These are phyloP conservation scores for Nidula microcarpa DNA, from an alignment of 768 basidiomycete species.

Conservation along the genomic window DNA sequence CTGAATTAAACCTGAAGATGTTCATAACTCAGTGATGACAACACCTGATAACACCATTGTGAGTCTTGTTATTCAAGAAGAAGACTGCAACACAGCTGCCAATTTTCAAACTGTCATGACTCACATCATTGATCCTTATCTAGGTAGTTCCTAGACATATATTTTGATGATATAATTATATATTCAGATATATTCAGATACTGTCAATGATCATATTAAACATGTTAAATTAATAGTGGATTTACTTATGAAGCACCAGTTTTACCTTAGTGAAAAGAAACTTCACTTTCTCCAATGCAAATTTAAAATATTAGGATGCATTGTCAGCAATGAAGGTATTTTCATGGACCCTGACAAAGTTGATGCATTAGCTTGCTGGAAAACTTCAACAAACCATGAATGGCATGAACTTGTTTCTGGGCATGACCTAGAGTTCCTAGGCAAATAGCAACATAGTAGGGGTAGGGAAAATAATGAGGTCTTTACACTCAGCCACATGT, in stretches of 20 bases:
- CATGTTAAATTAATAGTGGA: constrained; percentile 20
- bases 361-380: constrained; percentile 17
- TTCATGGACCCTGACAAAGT: constrained; percentile 35
- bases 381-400: constrained; percentile 14
- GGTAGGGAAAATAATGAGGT: too few species aligned
- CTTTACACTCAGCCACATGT: too few species aligned
- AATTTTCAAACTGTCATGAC: constrained; percentile 35
- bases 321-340: constrained; percentile 28
- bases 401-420: too few species aligned
- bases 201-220: constrained; percentile 22
- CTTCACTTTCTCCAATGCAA: constrained; percentile 7
- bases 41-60: constrained; percentile 32
- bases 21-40: constrained; percentile 17
- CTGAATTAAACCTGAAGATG: constrained; percentile 19
- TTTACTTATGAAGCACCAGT: constrained; percentile 13
- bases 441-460: too few species aligned
- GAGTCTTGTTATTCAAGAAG: constrained; percentile 28
- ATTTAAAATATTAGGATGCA: constrained; percentile 27
- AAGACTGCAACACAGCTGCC: constrained; percentile 16
- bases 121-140: constrained; percentile 1
- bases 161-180: constrained; percentile 9
- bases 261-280: constrained; percentile 17
- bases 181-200: constrained; percentile 12
- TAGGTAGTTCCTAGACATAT: constrained; percentile 5
- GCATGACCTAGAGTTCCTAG: too few species aligned